Evolutionary conservation across 345 rosid genomes (phyloP), one percentile per base, ranked within the genome.

Genomic region (Durio zibethinus): DNA sequence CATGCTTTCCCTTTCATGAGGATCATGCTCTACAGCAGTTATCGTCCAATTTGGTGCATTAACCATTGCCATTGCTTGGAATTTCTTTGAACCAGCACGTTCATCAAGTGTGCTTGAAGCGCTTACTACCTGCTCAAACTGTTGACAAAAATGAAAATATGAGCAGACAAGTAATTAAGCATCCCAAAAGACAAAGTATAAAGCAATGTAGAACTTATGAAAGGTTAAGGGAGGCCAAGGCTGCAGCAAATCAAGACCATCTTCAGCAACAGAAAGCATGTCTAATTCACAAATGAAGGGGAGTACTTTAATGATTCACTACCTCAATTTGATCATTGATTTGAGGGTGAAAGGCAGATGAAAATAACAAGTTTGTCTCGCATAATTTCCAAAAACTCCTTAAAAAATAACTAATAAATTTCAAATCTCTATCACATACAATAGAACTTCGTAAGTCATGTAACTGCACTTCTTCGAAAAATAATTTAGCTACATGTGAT

Each of bases 221-320:
- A 43, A 43, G 54, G 73, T 68, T 68, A 27, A 71, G 36, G 53
- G 25, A 21, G n/a, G 60, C 74, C 16, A 48, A 71, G 59, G 50
- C 23, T 31, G 42, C 42, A 20, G 65, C 65, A 61, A 29, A 57
- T 1, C 29, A 56, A 21, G 57, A 20, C 0, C 9, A 0, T 8
- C 3, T 52, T 9, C 56, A 1, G 7, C 16, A 65, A 36, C n/a
- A n/a, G n/a, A n/a, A n/a, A n/a, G n/a, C n/a, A n/a, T n/a, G n/a
- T n/a, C n/a, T n/a, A n/a, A n/a, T n/a, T n/a, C n/a, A n/a, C n/a
- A n/a, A n/a, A n/a, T n/a, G n/a, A n/a, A n/a, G n/a, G n/a, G n/a
- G n/a, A n/a, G n/a, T n/a, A n/a, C n/a, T n/a, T n/a, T n/a, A n/a
- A n/a, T n/a, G n/a, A n/a, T n/a, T n/a, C n/a, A n/a, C n/a, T n/a